phyloP scores from a whole-genome alignment of 371 early-diverging fungal genomes.

The Apophysomyces variabilis region DNA sequence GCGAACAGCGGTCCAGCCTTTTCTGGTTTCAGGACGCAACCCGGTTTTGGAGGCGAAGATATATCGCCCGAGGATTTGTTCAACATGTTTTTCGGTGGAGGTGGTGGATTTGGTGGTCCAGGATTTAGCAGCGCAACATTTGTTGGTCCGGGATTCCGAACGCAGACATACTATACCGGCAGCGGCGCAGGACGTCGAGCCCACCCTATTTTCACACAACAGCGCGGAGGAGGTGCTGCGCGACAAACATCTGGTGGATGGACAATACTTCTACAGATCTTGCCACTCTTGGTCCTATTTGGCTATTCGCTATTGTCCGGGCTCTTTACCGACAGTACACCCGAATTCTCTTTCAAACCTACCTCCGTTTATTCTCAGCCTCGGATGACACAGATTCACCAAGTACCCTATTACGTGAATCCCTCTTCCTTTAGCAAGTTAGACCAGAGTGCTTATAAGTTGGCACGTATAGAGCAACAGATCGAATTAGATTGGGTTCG shows the following conservation, averaged over 20 bases:
- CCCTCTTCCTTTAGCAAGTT: conserved; percentile 36
- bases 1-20: conserved; percentile 17
- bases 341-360: conserved; percentile 42
- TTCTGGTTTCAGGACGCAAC: conserved; percentile 24
- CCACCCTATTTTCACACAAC: conserved; percentile 14
- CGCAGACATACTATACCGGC: conserved; percentile 40
- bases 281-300: conserved; percentile 46
- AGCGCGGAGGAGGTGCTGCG: conserved; percentile 21
- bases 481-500: conserved; percentile 46
- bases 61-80: conserved; percentile 95
- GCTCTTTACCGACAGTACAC: conserved; percentile 43
- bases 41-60: conserved; percentile 64
- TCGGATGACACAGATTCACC: conserved; percentile 38
- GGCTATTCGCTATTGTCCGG: conserved; percentile 49
- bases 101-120: conserved; percentile 35
- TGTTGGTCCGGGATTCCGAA: conserved; percentile 48
- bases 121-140: conserved; percentile 56
- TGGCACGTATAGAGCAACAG: conserved; percentile 46
- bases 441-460: conserved; percentile 31
- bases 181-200: conserved; percentile 13
- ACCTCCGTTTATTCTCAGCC: conserved; percentile 41
- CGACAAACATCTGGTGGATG: conserved; percentile 20
- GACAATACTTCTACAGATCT: conserved; percentile 45
- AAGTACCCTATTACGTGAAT: conserved; percentile 52
- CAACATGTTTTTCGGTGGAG: conserved; percentile 95